Conservation (phyloP, 2,329 filamentous ascomycete genomes). For the Sclerotiophoma versabilis region DNA sequence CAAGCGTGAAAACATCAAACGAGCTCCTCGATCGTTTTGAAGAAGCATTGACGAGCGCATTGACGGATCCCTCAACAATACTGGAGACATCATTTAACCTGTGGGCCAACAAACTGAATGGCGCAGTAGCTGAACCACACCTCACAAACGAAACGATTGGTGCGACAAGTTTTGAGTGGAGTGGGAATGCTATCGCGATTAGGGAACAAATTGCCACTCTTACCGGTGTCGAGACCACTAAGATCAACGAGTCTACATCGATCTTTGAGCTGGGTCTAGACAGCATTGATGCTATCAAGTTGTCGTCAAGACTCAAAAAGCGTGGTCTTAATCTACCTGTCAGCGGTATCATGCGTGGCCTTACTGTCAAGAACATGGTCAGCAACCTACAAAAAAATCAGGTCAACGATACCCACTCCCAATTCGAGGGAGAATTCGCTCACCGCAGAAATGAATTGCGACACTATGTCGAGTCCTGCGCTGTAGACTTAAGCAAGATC, state of each 20-base stretch:
- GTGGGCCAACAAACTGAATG: background rate
- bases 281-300: conserved; percentile 89
- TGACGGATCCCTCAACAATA: conserved; percentile 40
- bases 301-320: conserved; percentile 74
- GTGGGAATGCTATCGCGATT: conserved; percentile 59
- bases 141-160: background rate
- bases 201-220: conserved; percentile 69
- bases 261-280: conserved; percentile 87
- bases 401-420: background rate
- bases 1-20: conserved; percentile 46
- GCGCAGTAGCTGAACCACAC: background rate
- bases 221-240: conserved; percentile 59
- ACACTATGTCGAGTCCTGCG: conserved; percentile 48
- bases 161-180: conserved; percentile 64
- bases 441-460: conserved; percentile 44
- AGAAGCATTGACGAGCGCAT: conserved; percentile 46
- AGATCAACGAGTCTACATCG: conserved; percentile 66
- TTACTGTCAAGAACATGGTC: conserved; percentile 71
- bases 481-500: conserved; percentile 50
- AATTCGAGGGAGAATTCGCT: conserved; percentile 22
- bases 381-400: conserved; percentile 21
- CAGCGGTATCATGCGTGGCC: conserved; percentile 77
- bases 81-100: conserved; percentile 25
- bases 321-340: conserved; percentile 68
- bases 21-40: conserved; percentile 56